These are phyloP conservation scores for Aspergillaceae sp. DNA, from an alignment of 2,329 filamentous ascomycete species.

Conservation along the genomic window DNA sequence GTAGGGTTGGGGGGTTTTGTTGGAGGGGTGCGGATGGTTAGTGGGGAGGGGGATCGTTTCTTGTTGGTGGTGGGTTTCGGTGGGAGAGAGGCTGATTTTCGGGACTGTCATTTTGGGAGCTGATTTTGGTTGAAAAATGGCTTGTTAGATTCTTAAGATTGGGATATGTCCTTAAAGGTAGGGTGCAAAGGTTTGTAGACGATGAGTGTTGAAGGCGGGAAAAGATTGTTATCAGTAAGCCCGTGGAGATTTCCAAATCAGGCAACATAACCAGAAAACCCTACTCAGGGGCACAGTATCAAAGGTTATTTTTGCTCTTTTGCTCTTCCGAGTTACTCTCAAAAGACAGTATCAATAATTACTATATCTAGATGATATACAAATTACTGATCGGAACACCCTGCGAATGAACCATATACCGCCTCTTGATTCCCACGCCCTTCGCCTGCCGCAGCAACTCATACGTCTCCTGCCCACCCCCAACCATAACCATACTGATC, in stretches of 20 bases:
- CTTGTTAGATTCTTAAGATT: too few species aligned
- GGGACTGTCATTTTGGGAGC: background rate
- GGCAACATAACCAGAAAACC: background rate
- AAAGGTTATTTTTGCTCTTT: too few species aligned
- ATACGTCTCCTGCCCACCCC: slow-evolving; percentile 59
- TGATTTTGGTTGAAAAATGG: background rate
- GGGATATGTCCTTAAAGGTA: background rate
- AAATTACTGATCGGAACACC: slow-evolving; percentile 72
- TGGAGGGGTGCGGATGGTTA: background rate
- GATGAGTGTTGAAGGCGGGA: background rate
- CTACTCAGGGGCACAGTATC: too few species aligned
- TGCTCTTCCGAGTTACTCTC: too few species aligned
- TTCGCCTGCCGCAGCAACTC: slow-evolving; percentile 54
- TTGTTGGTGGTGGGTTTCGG: background rate
- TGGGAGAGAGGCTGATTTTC: background rate
- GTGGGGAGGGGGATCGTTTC: background rate
- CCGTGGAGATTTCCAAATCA: background rate
- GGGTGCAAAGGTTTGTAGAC: background rate
- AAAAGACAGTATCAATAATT: too few species aligned
- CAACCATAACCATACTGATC: slow-evolving; percentile 76
- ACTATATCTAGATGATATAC: slow-evolving; percentile 47
- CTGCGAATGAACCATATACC: slow-evolving; percentile 74
- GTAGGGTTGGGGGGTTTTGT: slow-evolving; percentile 7
- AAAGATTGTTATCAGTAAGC: background rate
- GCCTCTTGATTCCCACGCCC: slow-evolving; percentile 64